Base-by-base conservation (phyloP, 768 basidiomycete genomes). In the Leccinum disarticulatum region DNA sequence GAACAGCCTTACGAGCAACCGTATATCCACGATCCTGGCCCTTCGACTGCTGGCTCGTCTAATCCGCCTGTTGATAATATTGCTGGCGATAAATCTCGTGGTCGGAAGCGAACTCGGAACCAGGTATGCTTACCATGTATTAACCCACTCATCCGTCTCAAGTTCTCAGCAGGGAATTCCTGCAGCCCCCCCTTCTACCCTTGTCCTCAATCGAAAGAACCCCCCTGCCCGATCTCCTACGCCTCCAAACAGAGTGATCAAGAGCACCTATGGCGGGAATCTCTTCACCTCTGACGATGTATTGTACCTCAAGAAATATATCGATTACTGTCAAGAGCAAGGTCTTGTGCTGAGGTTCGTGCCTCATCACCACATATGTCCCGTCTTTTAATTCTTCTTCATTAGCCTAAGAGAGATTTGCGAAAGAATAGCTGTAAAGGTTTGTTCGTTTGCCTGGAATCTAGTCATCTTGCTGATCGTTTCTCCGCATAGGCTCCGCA, bases 231-330 rank as follows among this genome's bases (percentile, higher is more conserved):
- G 91, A 3, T 93, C 91, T 25, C 92, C 92, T 4, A 91, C 90
- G 0, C 92, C 92, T 13, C 92, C 92, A 19, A 84, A 82, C 6
- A 84, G 91, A 15, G 87, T 93, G 22, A 86, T 94, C 69, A 93
- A 91, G 74, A 93, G 91, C 66, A 93, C 91, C 0, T 93, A 93
- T 66, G 92, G 92, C 48, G 92, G 92, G 14, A 93, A 94, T 68
- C 71, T 93, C 41, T 94, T 94, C 68, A 94, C 92, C 0, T 80
- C 87, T 2, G 92, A 93, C 52, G 92, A 94, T 68, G 84, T 94
- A 46, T 57, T 83, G 36, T 94, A 93, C 70, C 80, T 94, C 61
- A 91, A 92, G 68, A 88, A 86, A 69, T 94, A 94, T 69, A 94
- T 94, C 50, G 90, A 93, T 65, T 94, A 92, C 66, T 94, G 92